A percentile compares a stretch with the other conserved stretches of the same genome.
These are phyloP conservation scores for Phalaenopsis hybrid DNA, from an alignment of 116 monocot genomes.

Conservation along the genomic window DNA sequence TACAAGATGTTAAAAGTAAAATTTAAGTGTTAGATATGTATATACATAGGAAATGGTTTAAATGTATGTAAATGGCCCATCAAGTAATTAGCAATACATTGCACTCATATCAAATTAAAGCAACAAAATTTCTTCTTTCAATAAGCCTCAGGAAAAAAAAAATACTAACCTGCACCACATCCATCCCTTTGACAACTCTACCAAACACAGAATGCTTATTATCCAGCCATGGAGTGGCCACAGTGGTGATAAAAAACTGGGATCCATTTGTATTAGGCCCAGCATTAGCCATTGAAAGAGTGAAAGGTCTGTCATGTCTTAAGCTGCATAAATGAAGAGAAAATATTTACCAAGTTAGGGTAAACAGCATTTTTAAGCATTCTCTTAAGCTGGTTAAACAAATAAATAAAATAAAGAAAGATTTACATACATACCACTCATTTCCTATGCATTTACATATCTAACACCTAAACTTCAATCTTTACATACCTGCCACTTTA, in stretches of 20 bases:
- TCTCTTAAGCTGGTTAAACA: neutral
- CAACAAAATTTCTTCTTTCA: neutral
- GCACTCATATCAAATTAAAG: too few species aligned
- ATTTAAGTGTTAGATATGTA: too few species aligned
- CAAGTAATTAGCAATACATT: too few species aligned
- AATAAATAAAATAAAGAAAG: too few species aligned
- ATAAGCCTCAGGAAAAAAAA: neutral
- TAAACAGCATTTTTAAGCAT: neutral
- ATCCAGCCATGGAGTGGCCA: constrained; percentile 94
- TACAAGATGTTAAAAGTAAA: too few species aligned
- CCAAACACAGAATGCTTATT: constrained; percentile 97
- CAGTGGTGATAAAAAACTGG: constrained; percentile 95
- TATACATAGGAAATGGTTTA: too few species aligned
- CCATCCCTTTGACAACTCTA: constrained; percentile 96
- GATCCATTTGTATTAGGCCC: constrained; percentile 93
- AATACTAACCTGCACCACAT: constrained; percentile 81
- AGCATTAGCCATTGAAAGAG: constrained; percentile 96
- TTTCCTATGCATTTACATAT: too few species aligned
- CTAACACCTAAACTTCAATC: too few species aligned
- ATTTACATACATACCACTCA: too few species aligned
- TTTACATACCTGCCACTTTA: too few species aligned
- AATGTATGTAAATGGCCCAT: too few species aligned
- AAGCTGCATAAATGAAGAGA: constrained; percentile 48
- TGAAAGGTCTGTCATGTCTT: constrained; percentile 95
- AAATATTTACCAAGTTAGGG: neutral